Conservation (phyloP, 1,284 basidiomycete genomes). For the Cryptococcus wingfieldii region DNA sequence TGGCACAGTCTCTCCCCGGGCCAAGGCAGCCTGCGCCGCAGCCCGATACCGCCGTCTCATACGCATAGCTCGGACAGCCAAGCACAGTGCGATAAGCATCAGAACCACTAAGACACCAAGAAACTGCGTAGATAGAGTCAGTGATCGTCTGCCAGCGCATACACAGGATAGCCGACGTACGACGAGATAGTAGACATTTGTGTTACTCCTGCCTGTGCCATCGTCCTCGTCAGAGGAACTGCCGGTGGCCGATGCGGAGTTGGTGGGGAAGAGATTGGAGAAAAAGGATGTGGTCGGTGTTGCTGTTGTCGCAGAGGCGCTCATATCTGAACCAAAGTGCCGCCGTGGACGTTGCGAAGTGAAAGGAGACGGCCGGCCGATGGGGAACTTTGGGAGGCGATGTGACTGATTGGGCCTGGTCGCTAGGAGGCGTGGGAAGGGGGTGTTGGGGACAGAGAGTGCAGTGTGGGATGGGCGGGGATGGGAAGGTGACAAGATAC, state of each 20-base stretch:
- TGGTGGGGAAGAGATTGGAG: constrained; percentile 10
- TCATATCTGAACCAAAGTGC: background rate
- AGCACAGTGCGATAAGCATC: constrained; percentile 26
- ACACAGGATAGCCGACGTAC: constrained; percentile 13
- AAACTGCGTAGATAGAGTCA: constrained; percentile 22
- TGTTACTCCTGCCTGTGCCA: constrained; percentile 1
- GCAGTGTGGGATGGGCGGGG: no score
- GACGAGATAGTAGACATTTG: constrained; percentile 32
- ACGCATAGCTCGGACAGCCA: constrained; percentile 30
- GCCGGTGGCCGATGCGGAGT: background rate
- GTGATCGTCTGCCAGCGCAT: no score
- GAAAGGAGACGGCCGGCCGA: background rate
- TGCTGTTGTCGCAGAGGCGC: background rate
- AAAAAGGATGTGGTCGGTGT: constrained; percentile 6
- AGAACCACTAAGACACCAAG: constrained; percentile 40
- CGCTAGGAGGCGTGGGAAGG: no score
- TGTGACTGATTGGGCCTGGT: background rate
- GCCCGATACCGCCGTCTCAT: constrained; percentile 36
- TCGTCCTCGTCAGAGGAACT: constrained; percentile 1
- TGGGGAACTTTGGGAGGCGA: background rate
- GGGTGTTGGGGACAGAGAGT: no score
- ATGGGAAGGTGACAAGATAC: no score
- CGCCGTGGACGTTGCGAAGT: background rate
- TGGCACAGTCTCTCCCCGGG: constrained; percentile 34
- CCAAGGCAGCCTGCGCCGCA: constrained; percentile 35